These are phyloP conservation scores for Candida insectalens DNA, from an alignment of 805 yeast species.

Conservation along the genomic window DNA sequence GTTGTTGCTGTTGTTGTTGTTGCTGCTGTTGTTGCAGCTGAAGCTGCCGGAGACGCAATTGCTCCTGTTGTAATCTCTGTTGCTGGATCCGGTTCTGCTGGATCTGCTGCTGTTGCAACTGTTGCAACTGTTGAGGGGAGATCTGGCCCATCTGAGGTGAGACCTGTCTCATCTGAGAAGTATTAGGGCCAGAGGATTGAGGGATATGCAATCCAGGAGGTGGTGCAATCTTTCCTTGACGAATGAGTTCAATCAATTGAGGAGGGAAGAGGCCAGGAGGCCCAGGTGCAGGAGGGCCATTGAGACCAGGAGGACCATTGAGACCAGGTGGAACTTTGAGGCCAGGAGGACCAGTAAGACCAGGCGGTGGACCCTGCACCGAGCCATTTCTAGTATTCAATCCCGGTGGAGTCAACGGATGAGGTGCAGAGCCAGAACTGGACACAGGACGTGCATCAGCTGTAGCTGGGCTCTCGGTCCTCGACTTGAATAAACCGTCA, in stretches of 20 bases:
- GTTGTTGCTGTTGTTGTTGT: conserved; percentile 1
- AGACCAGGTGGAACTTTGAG: not conserved
- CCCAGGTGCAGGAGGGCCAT: not conserved
- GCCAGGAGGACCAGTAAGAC: not conserved
- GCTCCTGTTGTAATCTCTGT: conserved; percentile 3
- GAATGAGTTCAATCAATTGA: conserved; percentile 16
- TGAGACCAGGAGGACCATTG: not conserved
- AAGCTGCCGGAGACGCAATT: conserved; percentile 3
- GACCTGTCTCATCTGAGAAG: no score
- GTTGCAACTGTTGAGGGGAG: conserved; percentile 7
- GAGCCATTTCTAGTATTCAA: not conserved
- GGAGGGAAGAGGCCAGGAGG: conserved; percentile 25
- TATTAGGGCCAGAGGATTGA: no score
- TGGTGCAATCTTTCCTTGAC: conserved; percentile 21
- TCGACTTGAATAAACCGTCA: not conserved
- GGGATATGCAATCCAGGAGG: conserved; percentile 17
- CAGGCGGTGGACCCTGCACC: conserved; percentile 4
- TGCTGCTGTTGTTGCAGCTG: conserved; percentile 4
- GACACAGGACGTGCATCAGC: not conserved
- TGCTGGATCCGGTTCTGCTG: conserved; percentile 1
- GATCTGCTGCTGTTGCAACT: not conserved
- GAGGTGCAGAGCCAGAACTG: not conserved
- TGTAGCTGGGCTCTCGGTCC: not conserved
- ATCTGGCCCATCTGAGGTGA: no score
- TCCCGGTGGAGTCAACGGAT: conserved; percentile 1